Percentiles rank a stretch among this genome's conserved stretches.
Conservation (phyloP, 2,329 filamentous ascomycete species). For the Aureobasidium uvarum region DNA sequence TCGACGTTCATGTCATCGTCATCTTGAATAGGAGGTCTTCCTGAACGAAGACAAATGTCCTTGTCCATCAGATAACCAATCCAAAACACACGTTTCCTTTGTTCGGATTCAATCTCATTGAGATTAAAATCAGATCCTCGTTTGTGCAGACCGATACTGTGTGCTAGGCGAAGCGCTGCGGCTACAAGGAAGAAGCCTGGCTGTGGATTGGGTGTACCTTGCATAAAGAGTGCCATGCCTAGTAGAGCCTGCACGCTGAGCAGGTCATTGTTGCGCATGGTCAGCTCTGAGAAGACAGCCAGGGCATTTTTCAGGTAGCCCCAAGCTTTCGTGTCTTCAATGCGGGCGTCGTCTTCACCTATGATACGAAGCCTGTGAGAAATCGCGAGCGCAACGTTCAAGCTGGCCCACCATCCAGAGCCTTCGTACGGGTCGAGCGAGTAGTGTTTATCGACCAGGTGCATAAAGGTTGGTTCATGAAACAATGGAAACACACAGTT, state of each 20-base stretch:
- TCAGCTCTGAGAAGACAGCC: slow-evolving; percentile 86
- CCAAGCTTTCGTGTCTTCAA: slow-evolving; percentile 95
- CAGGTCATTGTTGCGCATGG: slow-evolving; percentile 93
- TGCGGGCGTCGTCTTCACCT: slow-evolving; percentile 86
- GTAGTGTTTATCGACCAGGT: slow-evolving; percentile 91
- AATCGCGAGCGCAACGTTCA: slow-evolving; percentile 93
- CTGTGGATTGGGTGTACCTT: slow-evolving; percentile 95
- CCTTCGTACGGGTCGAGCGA: slow-evolving; percentile 89
- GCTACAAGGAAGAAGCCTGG: slow-evolving; percentile 89
- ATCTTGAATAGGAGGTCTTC: slow-evolving; percentile 68
- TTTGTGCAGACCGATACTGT: slow-evolving; percentile 95
- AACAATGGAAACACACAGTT: slow-evolving; percentile 98
- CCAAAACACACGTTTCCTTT: slow-evolving; percentile 76
- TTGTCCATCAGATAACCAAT: slow-evolving; percentile 73
- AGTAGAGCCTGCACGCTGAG: slow-evolving; percentile 91
- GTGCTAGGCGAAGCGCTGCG: slow-evolving; percentile 83
- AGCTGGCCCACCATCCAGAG: slow-evolving; percentile 96
- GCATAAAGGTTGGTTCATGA: slow-evolving; percentile 98
- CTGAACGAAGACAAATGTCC: slow-evolving; percentile 70
- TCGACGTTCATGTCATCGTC: slow-evolving; percentile 94
- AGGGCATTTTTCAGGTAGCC: slow-evolving; percentile 95
- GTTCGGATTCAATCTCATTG: slow-evolving; percentile 90
- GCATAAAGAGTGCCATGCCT: slow-evolving; percentile 91
- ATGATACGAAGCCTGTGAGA: slow-evolving; percentile 89
- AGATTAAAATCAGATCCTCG: slow-evolving; percentile 88